These are phyloP conservation scores for Pseudonitzschia multiseries DNA, from an alignment of 108 stramenopile genomes.

Conservation along the genomic window DNA sequence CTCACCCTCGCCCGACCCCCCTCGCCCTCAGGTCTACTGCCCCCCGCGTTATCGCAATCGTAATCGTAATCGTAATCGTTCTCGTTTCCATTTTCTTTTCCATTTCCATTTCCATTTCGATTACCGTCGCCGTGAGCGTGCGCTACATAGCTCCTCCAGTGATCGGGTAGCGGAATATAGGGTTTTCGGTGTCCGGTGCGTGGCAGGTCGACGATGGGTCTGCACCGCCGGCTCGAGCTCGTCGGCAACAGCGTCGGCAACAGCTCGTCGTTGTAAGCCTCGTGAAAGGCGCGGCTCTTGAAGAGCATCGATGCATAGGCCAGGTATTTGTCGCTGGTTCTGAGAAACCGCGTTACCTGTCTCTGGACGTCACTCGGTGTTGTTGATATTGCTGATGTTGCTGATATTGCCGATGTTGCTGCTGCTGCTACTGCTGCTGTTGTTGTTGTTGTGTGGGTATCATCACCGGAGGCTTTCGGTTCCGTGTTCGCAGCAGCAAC, in stretches of 20 bases:
- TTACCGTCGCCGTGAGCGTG: slow-evolving; percentile 1
- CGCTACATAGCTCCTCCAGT: not conserved
- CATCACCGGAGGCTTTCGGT: no score
- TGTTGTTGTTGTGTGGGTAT: not conserved
- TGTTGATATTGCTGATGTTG: not conserved
- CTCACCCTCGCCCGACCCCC: not conserved
- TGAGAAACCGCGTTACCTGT: slow-evolving; percentile 40
- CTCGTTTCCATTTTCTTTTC: not conserved
- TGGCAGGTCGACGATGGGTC: slow-evolving; percentile 55
- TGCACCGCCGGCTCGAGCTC: no score
- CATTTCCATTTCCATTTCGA: not conserved
- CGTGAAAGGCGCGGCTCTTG: slow-evolving; percentile 64
- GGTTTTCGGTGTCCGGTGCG: slow-evolving; percentile 69
- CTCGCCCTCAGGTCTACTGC: no score
- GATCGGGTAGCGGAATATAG: slow-evolving; percentile 47
- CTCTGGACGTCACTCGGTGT: slow-evolving; percentile 15
- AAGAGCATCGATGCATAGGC: slow-evolving; percentile 61
- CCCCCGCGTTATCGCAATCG: not conserved
- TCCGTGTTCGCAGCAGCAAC: not conserved
- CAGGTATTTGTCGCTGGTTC: slow-evolving; percentile 53
- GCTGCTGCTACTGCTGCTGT: not conserved
- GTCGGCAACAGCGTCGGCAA: not conserved
- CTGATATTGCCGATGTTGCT: not conserved
- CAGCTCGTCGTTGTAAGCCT: not conserved
- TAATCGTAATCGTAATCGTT: not conserved